These are phyloP conservation scores for Hyaloscypha variabilis DNA, from an alignment of 495 filamentous ascomycete genomes.

Conservation along the genomic window DNA sequence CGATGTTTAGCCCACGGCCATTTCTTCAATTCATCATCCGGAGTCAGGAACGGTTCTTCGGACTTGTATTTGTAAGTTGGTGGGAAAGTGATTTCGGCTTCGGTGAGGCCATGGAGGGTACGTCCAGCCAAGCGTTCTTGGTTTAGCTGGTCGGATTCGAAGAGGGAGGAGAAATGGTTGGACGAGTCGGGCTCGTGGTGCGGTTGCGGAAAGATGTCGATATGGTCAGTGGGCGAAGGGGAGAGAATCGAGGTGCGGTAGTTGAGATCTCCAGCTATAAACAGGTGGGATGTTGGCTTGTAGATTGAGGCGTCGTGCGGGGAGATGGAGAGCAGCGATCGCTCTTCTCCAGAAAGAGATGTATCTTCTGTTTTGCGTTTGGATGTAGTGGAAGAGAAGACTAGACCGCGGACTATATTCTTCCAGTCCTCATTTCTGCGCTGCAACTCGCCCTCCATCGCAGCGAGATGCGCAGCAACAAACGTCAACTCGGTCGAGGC, in stretches of 20 bases:
- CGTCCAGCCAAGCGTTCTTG: constrained; percentile 64
- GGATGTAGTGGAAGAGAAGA: constrained; percentile 55
- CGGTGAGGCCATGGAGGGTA: constrained; percentile 74
- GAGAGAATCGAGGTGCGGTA: constrained; percentile 74
- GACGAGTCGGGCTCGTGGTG: constrained; percentile 47
- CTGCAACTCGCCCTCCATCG: constrained; percentile 73
- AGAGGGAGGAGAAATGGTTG: constrained; percentile 61
- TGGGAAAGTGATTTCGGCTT: constrained; percentile 77
- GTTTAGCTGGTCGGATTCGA: constrained; percentile 75
- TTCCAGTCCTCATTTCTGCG: constrained; percentile 85
- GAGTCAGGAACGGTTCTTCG: constrained; percentile 45
- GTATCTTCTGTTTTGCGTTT: constrained; percentile 6
- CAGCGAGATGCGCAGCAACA: constrained; percentile 85
- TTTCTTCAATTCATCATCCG: constrained; percentile 39
- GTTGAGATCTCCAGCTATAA: constrained; percentile 91
- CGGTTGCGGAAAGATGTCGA: constrained; percentile 61
- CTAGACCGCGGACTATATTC: constrained; percentile 73
- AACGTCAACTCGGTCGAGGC: constrained; percentile 68
- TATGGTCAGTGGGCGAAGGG: constrained; percentile 54
- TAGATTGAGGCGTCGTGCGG: constrained; percentile 56
- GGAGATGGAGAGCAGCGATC: constrained; percentile 29
- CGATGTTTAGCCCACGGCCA: constrained; percentile 81
- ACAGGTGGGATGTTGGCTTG: constrained; percentile 72
- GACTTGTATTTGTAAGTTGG: constrained; percentile 86
- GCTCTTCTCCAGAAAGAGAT: constrained; percentile 23